A percentile compares a stretch with the other conserved stretches of the same genome.
These are phyloP conservation scores for Penicillium hesseltinei DNA, from an alignment of 2,329 filamentous ascomycete genomes.

Conservation along the genomic window DNA sequence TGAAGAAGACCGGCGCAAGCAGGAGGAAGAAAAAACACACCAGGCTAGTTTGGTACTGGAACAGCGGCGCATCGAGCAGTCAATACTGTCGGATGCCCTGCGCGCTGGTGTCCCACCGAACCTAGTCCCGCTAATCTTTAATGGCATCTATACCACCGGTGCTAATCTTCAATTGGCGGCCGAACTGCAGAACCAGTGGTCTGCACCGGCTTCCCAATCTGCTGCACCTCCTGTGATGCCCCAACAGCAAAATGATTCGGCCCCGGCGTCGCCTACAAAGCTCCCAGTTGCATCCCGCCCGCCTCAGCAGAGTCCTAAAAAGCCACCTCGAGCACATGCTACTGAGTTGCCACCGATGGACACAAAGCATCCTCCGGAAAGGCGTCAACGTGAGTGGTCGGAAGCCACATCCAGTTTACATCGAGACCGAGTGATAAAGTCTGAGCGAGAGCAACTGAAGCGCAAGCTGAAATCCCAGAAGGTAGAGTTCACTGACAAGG, in stretches of 20 bases:
- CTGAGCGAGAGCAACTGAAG: not conserved
- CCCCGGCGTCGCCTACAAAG: too few species aligned
- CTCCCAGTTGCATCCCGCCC: not conserved
- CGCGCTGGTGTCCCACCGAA: slow-evolving; percentile 69
- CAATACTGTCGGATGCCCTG: slow-evolving; percentile 68
- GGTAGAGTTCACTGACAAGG: not conserved
- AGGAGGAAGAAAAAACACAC: slow-evolving; percentile 68
- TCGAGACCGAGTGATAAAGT: not conserved
- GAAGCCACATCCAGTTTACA: not conserved
- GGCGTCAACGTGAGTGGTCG: not conserved
- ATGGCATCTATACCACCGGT: not conserved
- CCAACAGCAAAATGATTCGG: not conserved
- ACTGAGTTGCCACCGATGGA: not conserved
- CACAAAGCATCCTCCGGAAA: not conserved
- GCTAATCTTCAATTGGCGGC: not conserved
- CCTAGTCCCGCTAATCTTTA: slow-evolving; percentile 71
- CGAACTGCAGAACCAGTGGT: not conserved
- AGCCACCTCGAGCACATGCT: not conserved
- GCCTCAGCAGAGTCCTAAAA: not conserved
- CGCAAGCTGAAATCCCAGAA: not conserved
- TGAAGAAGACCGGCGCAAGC: slow-evolving; percentile 63
- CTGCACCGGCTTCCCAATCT: not conserved
- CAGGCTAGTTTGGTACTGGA: slow-evolving; percentile 67
- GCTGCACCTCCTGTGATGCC: not conserved
- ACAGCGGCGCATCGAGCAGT: slow-evolving; percentile 69